phyloP scores from a whole-genome alignment of 805 yeast species.

The Saccharomycopsis fermentans region DNA sequence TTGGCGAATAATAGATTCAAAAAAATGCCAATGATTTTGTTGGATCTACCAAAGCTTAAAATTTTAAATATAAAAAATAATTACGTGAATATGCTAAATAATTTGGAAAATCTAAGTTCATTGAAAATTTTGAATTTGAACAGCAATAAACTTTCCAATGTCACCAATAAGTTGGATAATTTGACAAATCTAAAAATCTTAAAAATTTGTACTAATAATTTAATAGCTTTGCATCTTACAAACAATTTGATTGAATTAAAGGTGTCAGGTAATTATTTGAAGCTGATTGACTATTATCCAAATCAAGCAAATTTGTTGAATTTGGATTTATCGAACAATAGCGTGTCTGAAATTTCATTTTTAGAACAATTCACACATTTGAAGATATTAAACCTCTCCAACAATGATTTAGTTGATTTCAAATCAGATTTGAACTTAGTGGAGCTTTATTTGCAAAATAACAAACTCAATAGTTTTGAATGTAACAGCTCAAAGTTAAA shows the following conservation, averaged over 20 bases:
- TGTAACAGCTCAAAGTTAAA: constrained; percentile 1
- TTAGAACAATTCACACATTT: not conserved
- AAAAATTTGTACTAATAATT: not conserved
- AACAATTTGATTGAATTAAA: not conserved
- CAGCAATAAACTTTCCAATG: constrained; percentile 4
- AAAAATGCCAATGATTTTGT: constrained; percentile 23
- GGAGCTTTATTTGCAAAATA: constrained; percentile 6
- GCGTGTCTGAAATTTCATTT: not conserved
- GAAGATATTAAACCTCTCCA: constrained; percentile 4
- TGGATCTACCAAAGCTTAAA: constrained; percentile 28
- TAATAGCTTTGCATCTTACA: constrained; percentile 1
- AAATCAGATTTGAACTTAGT: not conserved
- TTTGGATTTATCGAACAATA: not conserved
- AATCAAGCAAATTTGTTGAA: not conserved
- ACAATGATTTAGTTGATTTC: not conserved
- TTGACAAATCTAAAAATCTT: not conserved
- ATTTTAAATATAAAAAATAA: constrained; percentile 52
- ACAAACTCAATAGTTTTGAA: constrained; percentile 4
- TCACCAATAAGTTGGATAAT: not conserved
- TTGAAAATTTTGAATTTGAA: constrained; percentile 8
- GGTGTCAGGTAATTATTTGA: not conserved
- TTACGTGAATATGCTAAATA: constrained; percentile 1
- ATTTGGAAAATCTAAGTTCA: constrained; percentile 2
- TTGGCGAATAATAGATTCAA: constrained; percentile 5
- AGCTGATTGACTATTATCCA: not conserved